phyloP scores from a whole-genome alignment of 345 rosid species.

The Eutrema japonicum region DNA sequence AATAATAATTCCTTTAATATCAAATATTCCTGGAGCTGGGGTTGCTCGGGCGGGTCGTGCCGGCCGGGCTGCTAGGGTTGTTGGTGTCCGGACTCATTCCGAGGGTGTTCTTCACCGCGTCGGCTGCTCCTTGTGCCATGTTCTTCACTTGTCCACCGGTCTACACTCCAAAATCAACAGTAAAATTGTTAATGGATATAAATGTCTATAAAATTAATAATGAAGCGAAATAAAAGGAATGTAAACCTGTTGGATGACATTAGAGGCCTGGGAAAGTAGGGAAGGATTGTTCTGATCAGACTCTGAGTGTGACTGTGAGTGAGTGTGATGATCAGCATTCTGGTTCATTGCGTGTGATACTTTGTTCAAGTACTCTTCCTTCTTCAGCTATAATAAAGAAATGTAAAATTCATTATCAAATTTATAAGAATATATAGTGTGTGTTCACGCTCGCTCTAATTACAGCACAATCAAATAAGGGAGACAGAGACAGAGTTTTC shows the following conservation, averaged over 20 bases:
- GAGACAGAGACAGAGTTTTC: no score
- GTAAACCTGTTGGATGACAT: constrained; percentile 51
- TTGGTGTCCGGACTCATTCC: constrained; percentile 47
- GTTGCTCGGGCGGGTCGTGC: constrained; percentile 26
- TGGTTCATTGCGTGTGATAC: constrained; percentile 46
- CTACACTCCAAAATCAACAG: constrained; percentile 36
- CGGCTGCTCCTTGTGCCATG: constrained; percentile 62
- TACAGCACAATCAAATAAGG: no score
- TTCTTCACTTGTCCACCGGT: constrained; percentile 56
- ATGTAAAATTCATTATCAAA: neutral
- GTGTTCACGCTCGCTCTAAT: neutral
- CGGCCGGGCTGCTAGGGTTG: constrained; percentile 32
- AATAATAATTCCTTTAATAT: neutral
- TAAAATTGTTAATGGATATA: neutral
- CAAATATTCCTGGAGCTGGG: constrained; percentile 29
- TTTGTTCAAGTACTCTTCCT: constrained; percentile 48
- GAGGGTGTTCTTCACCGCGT: constrained; percentile 52
- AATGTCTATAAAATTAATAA: neutral
- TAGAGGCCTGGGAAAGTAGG: constrained; percentile 47
- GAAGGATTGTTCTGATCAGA: constrained; percentile 44
- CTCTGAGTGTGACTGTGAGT: constrained; percentile 32
- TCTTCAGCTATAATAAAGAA: constrained; percentile 42
- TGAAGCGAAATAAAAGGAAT: neutral
- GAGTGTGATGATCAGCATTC: constrained; percentile 34
- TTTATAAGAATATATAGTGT: neutral